These are phyloP conservation scores for Exobasidium cylindrosporum DNA, from an alignment of 1,284 basidiomycete genomes.

Conservation along the genomic window DNA sequence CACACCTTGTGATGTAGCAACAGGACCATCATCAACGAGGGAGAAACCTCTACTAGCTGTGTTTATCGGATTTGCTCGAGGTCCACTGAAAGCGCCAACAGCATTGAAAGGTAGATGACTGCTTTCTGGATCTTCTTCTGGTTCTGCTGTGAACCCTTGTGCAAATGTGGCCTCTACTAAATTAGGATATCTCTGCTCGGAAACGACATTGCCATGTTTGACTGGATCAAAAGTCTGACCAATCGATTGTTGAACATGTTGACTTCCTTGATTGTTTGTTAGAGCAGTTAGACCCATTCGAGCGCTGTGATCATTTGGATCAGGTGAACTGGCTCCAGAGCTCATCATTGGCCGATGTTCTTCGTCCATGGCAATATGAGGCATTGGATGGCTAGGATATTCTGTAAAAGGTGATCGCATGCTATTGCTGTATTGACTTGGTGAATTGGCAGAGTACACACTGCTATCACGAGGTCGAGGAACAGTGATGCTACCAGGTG, in stretches of 20 bases:
- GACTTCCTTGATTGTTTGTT: constrained; percentile 16
- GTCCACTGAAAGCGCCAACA: constrained; percentile 13
- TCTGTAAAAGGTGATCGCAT: not conserved
- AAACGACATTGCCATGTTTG: constrained; percentile 38
- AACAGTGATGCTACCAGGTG: constrained; percentile 27
- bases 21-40: constrained; percentile 52
- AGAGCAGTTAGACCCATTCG: constrained; percentile 12
- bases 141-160: constrained; percentile 40
- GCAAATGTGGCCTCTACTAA: constrained; percentile 36
- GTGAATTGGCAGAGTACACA: not conserved
- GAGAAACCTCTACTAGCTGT: constrained; percentile 33
- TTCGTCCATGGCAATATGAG: constrained; percentile 27
- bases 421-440: not conserved
- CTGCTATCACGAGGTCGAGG: constrained; percentile 28
- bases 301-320: constrained; percentile 17
- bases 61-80: constrained; percentile 21
- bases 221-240: constrained; percentile 19
- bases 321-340: constrained; percentile 35
- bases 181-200: constrained; percentile 41
- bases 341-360: constrained; percentile 45
- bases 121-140: constrained; percentile 24
- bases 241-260: constrained; percentile 9
- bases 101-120: constrained; percentile 7
- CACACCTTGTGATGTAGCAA: constrained; percentile 35
- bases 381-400: not conserved